A percentile compares a stretch with the other conserved stretches of the same genome.
These are phyloP conservation scores for Rhizodiscina lignyota DNA, from an alignment of 495 filamentous ascomycete genomes.

Conservation along the genomic window DNA sequence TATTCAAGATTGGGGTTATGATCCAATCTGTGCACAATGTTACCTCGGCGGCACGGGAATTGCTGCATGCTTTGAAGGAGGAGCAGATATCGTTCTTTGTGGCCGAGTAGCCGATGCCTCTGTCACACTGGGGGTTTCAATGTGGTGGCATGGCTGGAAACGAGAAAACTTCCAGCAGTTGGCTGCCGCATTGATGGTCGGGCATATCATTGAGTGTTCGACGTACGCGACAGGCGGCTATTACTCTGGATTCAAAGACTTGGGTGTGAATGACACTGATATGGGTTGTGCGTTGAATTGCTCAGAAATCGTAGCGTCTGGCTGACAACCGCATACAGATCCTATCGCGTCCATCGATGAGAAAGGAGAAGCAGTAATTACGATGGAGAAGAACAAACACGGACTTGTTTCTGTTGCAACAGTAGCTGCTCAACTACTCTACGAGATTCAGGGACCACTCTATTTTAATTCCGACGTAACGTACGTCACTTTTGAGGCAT, in stretches of 20 bases:
- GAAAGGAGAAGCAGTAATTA: slow-evolving; percentile 10
- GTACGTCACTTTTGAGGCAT: too few relatives aligned
- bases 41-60: slow-evolving; percentile 9
- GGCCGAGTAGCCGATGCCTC: slow-evolving; percentile 12
- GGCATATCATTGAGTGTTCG: slow-evolving; percentile 9
- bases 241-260: slow-evolving; percentile 7
- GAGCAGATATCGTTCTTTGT: slow-evolving; percentile 10
- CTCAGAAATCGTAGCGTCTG: too few relatives aligned
- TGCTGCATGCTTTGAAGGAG: slow-evolving; percentile 4
- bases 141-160: slow-evolving; percentile 12
- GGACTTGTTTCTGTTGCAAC: slow-evolving; percentile 11
- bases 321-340: too few relatives aligned
- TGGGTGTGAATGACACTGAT: slow-evolving; percentile 6
- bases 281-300: slow-evolving; percentile 8
- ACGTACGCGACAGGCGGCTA: slow-evolving; percentile 8
- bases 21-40: slow-evolving; percentile 8
- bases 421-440: slow-evolving; percentile 15
- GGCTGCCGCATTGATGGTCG: slow-evolving; percentile 7
- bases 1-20: slow-evolving; percentile 7
- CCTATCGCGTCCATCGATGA: slow-evolving; percentile 15
- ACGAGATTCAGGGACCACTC: slow-evolving; percentile 19
- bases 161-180: slow-evolving; percentile 6
- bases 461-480: slow-evolving; percentile 22
- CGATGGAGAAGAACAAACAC: slow-evolving; percentile 11
- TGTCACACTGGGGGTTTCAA: slow-evolving; percentile 4